Evolutionary conservation across 495 filamentous ascomycete genomes (phyloP), one percentile per base, ranked within the genome.

Genomic region (Neurospora discreta): DNA sequence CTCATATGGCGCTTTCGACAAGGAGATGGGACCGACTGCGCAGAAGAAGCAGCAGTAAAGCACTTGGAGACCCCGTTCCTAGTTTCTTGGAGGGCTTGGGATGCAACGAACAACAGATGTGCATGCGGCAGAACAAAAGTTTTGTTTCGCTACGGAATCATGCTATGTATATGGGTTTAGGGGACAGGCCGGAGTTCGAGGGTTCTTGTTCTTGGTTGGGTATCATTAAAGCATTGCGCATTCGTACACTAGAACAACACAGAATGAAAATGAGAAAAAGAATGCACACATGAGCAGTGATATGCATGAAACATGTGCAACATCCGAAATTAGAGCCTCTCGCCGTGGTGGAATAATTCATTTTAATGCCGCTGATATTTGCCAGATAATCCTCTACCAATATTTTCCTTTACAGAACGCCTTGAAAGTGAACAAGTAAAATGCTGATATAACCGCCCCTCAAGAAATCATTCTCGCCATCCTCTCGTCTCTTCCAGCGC

Each of bases 1-100:
- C 15, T 89, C 91, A 11, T 98, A 98, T 82, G 92, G 90, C 68
- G 94, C 95, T 1, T 99, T 99, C 80, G 94, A 96, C 78, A 97
- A 95, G 86, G 95, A 98, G 79, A 97, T 93, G 82, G 93, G 94
- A 0, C 90, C 93, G 65, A 85, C 87, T 40, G 92, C 89, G 70
- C 92, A 96, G 82, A 97, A 92, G 87, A 97, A 97, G 84, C 87
- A 91, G 79, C 85, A 91, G 82, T 87, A 82, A 58, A 69, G 6
- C 52, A 60, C 52, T 16, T 36, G 26, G 26, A 65, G 15, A 26
- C 7, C 52, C 33, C 18, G 52, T 65, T 18, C 52, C 15, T 65
- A 33, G 7, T 16, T 18, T 65, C 5, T 65, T 65, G 13, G 3
- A 18, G 7, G 26, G 26, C 26, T 65, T 65, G 52, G 13, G 52